Percentiles rank a stretch among this genome's conserved stretches.
phyloP scores from a whole-genome alignment of 768 basidiomycete species.

The Xanthoconium stramineum region DNA sequence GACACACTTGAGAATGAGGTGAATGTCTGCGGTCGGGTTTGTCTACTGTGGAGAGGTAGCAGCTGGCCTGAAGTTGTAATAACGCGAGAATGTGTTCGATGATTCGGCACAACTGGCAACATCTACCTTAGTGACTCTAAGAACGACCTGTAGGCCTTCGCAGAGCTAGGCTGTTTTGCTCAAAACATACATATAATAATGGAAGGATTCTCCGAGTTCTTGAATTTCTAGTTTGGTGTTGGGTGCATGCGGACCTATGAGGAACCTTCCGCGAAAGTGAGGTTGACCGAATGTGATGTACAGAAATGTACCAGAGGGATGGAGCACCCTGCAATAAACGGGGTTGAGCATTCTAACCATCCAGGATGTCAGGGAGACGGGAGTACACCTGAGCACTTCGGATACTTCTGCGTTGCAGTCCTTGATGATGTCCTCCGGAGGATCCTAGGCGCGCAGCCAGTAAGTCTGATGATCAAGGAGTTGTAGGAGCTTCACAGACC shows the following conservation, averaged over 20 bases:
- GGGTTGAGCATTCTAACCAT: background rate
- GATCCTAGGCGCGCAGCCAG: conserved; percentile 48
- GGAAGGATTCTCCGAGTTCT: conserved; percentile 75
- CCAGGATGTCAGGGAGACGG: background rate
- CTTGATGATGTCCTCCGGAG: conserved; percentile 63
- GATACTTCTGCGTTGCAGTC: conserved; percentile 76
- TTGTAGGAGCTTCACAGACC: conserved; percentile 39
- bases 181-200: conserved; percentile 78
- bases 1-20: no score
- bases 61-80: conserved; percentile 4
- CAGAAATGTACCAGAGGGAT: conserved; percentile 59
- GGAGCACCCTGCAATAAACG: conserved; percentile 50
- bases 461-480: background rate
- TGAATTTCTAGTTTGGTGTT: conserved; percentile 62
- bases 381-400: conserved; percentile 61
- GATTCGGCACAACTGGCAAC: no score
- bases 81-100: background rate
- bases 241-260: conserved; percentile 42
- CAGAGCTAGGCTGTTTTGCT: conserved; percentile 32
- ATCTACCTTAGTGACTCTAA: no score
- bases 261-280: conserved; percentile 74
- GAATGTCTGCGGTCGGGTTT: no score
- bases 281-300: conserved; percentile 90
- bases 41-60: conserved; percentile 15
- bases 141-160: no score